Evolutionary conservation across 306 rosid species (phyloP), one percentile per base, ranked within the genome.

Genomic region (Prunus mume): DNA sequence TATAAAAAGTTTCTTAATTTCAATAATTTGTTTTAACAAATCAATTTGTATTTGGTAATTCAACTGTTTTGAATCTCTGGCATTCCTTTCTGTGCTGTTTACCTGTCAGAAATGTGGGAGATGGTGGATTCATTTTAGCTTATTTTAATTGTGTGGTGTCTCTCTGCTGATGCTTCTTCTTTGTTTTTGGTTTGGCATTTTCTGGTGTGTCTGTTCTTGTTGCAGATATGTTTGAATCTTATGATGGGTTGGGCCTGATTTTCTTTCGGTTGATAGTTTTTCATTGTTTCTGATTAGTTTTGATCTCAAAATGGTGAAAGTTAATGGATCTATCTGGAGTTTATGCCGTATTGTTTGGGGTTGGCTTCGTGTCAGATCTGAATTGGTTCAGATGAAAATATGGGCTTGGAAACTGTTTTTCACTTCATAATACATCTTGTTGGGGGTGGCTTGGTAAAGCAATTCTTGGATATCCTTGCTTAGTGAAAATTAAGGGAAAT

Each of bases 341-440:
- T 32, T 5, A 5, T 32, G 38, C 5, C 38, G 38, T 5, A 32
- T 32, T 32, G 38, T 5, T 32, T 34, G 43, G 43, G 43, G 43
- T 14, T 68, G 73, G 20, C 1, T 4, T 60, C 18, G 58, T 38
- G 28, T 58, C 68, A 25, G 76, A 73, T 73, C 76, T 58, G 17
- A 22, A 2, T 54, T 14, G 3, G n/a, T 5, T 71, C 13, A 2
- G 64, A 3, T 9, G 30, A 19, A 30, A n/a, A 13, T 20, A 56
- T n/a, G 15, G 43, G 9, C 9, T 34, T 6, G 43, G 43, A 34
- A 34, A 34, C 43, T 6, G 43, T 34, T 34, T 6, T 34, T 34
- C 43, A 34, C 9, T 34, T 34, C 9, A 34, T 34, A 34, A 34
- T 34, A 34, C 43, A 34, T 34, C 9, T 34, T 6, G 43, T 34